phyloP scores from a whole-genome alignment of 768 basidiomycete species.

The Termitomyces sp. region DNA sequence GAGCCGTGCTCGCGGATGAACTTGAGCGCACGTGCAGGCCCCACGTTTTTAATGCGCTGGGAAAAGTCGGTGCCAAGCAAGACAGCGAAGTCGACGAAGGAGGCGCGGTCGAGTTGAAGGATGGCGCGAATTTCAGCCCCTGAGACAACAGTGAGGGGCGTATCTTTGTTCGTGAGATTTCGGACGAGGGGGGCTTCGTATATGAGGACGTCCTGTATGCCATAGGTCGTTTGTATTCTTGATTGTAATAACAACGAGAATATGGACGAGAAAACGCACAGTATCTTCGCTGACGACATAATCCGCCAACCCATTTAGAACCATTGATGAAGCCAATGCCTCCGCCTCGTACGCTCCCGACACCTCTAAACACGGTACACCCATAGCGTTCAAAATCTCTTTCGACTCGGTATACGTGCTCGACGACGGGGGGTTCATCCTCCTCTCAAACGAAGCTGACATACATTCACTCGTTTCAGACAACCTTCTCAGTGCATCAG shows the following conservation, averaged over 20 bases:
- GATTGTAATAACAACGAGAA: background rate
- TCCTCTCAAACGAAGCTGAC: conserved; percentile 59
- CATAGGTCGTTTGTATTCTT: background rate
- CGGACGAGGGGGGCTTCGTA: conserved; percentile 82
- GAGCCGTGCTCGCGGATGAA: conserved; percentile 65
- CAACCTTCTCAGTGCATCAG: conserved; percentile 3
- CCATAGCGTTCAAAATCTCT: conserved; percentile 71
- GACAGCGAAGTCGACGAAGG: conserved; percentile 81
- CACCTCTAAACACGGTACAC: conserved; percentile 71
- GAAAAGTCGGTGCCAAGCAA: conserved; percentile 91
- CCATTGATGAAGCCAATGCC: conserved; percentile 76
- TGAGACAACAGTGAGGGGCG: conserved; percentile 59
- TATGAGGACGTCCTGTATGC: conserved; percentile 70
- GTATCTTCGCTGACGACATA: conserved; percentile 92
- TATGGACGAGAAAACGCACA: conserved; percentile 31
- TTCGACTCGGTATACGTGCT: conserved; percentile 68
- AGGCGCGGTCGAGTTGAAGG: conserved; percentile 48
- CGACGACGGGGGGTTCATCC: conserved; percentile 54
- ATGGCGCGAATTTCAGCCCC: conserved; percentile 55
- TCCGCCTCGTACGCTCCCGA: conserved; percentile 77
- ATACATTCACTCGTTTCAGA: conserved; percentile 48
- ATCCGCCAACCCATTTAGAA: conserved; percentile 70
- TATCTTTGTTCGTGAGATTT: conserved; percentile 57
- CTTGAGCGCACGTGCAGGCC: conserved; percentile 71
- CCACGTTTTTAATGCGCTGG: conserved; percentile 76